Conservation (phyloP, 108 stramenopile genomes). For the Bacterosira constricta region DNA sequence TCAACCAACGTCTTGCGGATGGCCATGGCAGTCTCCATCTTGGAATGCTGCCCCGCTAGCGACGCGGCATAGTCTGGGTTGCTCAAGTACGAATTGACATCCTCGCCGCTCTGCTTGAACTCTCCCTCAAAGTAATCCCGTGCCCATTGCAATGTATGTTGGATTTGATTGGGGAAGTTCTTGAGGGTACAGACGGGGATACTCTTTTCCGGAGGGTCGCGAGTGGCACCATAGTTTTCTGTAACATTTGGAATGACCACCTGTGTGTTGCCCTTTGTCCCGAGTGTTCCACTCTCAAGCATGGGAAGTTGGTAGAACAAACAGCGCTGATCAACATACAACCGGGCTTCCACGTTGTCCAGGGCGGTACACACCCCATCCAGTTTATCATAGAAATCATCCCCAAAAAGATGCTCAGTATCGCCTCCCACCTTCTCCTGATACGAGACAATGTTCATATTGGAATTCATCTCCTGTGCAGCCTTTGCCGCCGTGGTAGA, state of each 20-base stretch:
- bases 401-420: slow-evolving; percentile 96
- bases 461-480: slow-evolving; percentile 90
- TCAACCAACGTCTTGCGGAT: slow-evolving; percentile 85
- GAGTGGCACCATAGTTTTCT: slow-evolving; percentile 98
- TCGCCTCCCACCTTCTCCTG: slow-evolving; percentile 94
- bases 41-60: slow-evolving; percentile 86
- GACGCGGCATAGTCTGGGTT: slow-evolving; percentile 74
- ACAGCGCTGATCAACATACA: slow-evolving; percentile 97
- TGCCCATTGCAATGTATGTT: slow-evolving; percentile 98
- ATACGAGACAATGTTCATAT: slow-evolving; percentile 83
- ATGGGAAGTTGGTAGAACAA: slow-evolving; percentile 96
- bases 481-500: slow-evolving; percentile 88
- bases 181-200: slow-evolving; percentile 99
- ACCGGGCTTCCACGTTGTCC: slow-evolving; percentile 98
- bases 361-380: slow-evolving; percentile 97
- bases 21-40: slow-evolving; percentile 85
- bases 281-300: slow-evolving; percentile 98
- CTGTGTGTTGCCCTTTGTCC: slow-evolving; percentile 98
- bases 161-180: slow-evolving; percentile 99
- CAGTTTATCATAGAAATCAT: slow-evolving; percentile 95
- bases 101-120: slow-evolving; percentile 95
- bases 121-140: slow-evolving; percentile 98
- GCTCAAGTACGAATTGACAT: slow-evolving; percentile 92
- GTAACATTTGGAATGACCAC: slow-evolving; percentile 96
- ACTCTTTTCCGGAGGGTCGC: slow-evolving; percentile 97